A percentile compares a stretch with the other conserved stretches of the same genome.
phyloP scores from a whole-genome alignment of 495 filamentous ascomycete genomes.

The Pseudoneurospora amorphoporcata region DNA sequence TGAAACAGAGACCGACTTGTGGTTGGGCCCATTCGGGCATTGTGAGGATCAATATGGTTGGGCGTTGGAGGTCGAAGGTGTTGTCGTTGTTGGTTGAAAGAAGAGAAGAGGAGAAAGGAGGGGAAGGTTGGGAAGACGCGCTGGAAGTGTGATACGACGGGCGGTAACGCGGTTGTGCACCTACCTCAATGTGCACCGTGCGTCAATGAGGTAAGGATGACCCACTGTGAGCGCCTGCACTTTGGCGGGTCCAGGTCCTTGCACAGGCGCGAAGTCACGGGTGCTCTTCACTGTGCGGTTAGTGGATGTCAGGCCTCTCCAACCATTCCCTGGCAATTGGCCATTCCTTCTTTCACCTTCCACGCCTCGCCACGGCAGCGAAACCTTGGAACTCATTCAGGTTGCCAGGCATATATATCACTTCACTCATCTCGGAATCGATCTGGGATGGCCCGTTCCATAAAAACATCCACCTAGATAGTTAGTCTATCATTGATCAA shows the following conservation, averaged over 20 bases:
- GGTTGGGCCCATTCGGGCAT: constrained; percentile 7
- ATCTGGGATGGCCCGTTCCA: background rate
- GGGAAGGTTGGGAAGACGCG: constrained; percentile 3
- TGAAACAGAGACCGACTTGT: background rate
- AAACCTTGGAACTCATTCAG: background rate
- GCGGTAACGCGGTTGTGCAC: background rate
- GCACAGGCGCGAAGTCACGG: background rate
- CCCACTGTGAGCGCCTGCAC: background rate
- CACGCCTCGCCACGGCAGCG: background rate
- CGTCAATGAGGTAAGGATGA: background rate
- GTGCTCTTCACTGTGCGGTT: background rate
- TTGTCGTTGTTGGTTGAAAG: background rate
- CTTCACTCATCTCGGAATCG: background rate
- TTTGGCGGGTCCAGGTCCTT: background rate
- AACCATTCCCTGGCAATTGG: background rate
- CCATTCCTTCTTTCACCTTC: background rate
- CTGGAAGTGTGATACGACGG: background rate
- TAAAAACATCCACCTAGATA: background rate
- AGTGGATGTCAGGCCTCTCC: background rate
- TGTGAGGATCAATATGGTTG: constrained; percentile 11
- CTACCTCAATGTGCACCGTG: background rate
- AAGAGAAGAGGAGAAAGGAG: background rate
- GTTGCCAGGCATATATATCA: background rate
- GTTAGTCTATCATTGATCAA: background rate
- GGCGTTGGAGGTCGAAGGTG: background rate